Evolutionary conservation across 148 eudicot genomes (phyloP), one percentile per base, ranked within the genome.

Genomic region (Amaranthus cruentus): DNA sequence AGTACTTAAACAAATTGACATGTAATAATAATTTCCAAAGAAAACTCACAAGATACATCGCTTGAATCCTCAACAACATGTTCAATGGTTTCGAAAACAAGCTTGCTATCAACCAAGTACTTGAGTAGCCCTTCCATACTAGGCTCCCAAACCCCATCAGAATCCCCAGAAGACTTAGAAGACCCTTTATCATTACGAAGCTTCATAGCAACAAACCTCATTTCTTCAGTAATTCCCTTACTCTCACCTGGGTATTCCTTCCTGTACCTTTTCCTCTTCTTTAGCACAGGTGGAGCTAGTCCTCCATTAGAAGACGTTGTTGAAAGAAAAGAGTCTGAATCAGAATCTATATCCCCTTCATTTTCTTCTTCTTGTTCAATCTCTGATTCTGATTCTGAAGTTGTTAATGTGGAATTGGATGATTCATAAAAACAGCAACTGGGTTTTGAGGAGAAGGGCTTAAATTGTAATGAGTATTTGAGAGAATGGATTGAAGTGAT

Each of bases 201-300:
- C 74, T 83, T 94, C 98, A 94, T 94, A 15, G 93, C 97, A 51
- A 94, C 93, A 60, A 94, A 94, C 78, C 98, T 82, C 93, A 94
- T 80, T 75, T 91, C 98, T 81, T 89, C 98, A 3, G 88, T 84
- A 9, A 94, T 94, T 6, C 98, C 98, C 59, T 81, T 74, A 12
- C 75, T 83, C 81, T 94, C 97, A 13, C 98, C 97, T 0, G 98
- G 98, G 73, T 88, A 90, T 64, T 73, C 84, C 78, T 83, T 91
- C 71, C 93, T 76, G 70, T 91, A 91, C 85, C 86, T 76, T 81
- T 78, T 86, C 75, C 83, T 74, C 78, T 74, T 85, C 88, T 74
- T 84, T 64, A 75, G 6, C 66, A 87, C 71, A 13, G 86, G 87
- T 7, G 92, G 97, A 12, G 83, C 77, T 1, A 69, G 42, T 13